Base-by-base conservation (phyloP, 2,329 filamentous ascomycete genomes). In the Pezicula radicicola region DNA sequence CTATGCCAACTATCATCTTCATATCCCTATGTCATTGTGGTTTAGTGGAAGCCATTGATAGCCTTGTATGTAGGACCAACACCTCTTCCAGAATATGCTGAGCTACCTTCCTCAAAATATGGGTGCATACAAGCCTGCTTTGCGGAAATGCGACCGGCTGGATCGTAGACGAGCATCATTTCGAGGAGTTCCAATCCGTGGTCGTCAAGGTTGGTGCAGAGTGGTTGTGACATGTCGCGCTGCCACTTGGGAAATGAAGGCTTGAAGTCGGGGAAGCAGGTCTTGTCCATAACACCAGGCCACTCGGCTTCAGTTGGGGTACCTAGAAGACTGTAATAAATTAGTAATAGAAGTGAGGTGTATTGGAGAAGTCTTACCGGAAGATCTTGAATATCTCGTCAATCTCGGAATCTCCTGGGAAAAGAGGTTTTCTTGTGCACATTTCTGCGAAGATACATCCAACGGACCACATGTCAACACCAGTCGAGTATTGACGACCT, bases 361-460 rank as follows among this genome's bases (percentile, higher is more conserved):
- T 13, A 16, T 18, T 30, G 18, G 27, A 36, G 27, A 12, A 44
- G 12, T 3, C 78, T 63, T 75, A 91, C 89, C 86, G 83, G 85
- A 96, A 96, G 68, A 87, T 95, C 75, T 93, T 94, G 79, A 95
- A 95, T 66, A 95, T 95, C 72, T 95, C 90, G 66, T 95, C 90
- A 71, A 95, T 95, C 68, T 95, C 90, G 5, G 89, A 94, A 68
- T 96, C 91, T 53, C 91, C 91, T 12, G 91, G 91, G 76, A 96
- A 96, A 41, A 96, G 78, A 5, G 91, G 91, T 73, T 95, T 96
- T 64, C 90, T 84, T 2, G 91, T 96, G 72, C 90, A 95, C 92
- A 96, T 96, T 72, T 96, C 91, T 9, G 92, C 91, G 70, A 96
- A 96, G 71, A 96, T 96, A 70, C 91, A 94, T 56, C 91, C 91